phyloP scores from a whole-genome alignment of 768 basidiomycete species.

The Naganishia vishniacii region DNA sequence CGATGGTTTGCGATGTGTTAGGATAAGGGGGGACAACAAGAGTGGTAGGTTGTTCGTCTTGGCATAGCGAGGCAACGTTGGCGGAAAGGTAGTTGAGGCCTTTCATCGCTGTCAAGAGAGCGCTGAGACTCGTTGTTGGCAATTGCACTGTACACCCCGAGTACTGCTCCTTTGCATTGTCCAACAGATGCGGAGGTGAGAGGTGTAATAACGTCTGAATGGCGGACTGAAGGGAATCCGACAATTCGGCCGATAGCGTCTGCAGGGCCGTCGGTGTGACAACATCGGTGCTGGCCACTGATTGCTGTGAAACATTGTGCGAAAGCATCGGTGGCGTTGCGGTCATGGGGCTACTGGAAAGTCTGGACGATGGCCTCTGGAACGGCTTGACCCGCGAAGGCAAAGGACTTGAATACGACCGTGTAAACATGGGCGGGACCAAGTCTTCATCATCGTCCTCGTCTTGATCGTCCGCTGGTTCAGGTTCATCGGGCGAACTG shows the following conservation, averaged over 20 bases:
- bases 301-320: conserved; percentile 19
- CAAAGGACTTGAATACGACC: conserved; percentile 74
- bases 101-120: conserved; percentile 85
- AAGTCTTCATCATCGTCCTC: conserved; percentile 20
- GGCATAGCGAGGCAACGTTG: conserved; percentile 46
- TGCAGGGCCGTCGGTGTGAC: conserved; percentile 35
- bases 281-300: conserved; percentile 3
- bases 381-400: conserved; percentile 60
- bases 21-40: neutral
- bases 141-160: conserved; percentile 81
- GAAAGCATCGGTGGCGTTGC: conserved; percentile 16
- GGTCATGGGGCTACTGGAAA: neutral
- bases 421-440: conserved; percentile 58
- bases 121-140: conserved; percentile 79
- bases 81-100: conserved; percentile 87
- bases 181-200: conserved; percentile 80
- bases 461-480: neutral
- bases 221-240: conserved; percentile 82
- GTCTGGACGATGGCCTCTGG: neutral
- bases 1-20: too few relatives aligned
- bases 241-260: conserved; percentile 71
- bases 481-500: neutral
- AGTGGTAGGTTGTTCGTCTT: conserved; percentile 13
- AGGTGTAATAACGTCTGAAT: conserved; percentile 87
- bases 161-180: conserved; percentile 88